Conservation (phyloP, 306 rosid genomes). For the Trifolium dubium region DNA sequence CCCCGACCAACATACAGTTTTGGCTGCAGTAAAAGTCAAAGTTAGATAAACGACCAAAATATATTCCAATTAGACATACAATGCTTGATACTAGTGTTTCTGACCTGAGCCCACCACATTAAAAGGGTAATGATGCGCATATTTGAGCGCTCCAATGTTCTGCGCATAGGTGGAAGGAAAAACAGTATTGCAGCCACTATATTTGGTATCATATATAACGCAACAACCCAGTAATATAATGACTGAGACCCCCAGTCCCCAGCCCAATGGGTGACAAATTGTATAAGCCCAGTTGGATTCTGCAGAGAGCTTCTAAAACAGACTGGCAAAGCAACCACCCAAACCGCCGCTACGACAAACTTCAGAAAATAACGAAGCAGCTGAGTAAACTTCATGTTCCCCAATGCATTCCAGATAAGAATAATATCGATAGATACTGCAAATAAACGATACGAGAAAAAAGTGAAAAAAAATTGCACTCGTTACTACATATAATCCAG, state of each 20-base stretch:
- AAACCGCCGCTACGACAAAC: constrained; percentile 77
- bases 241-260: constrained; percentile 76
- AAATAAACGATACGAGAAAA: constrained; percentile 43
- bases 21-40: constrained; percentile 71
- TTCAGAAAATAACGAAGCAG: constrained; percentile 85
- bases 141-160: constrained; percentile 80
- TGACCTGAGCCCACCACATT: constrained; percentile 99
- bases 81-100: constrained; percentile 37
- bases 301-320: constrained; percentile 75
- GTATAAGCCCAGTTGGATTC: constrained; percentile 77
- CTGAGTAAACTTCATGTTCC: constrained; percentile 84
- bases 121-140: constrained; percentile 63
- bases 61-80: constrained; percentile 24
- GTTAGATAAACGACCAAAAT: constrained; percentile 32
- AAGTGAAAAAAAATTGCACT: constrained; percentile 1
- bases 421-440: constrained; percentile 85
- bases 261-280: constrained; percentile 82
- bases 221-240: constrained; percentile 71
- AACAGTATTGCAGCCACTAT: constrained; percentile 72
- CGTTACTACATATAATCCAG: constrained; percentile 13
- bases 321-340: constrained; percentile 89
- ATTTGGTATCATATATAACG: constrained; percentile 77
- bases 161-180: constrained; percentile 89
- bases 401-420: constrained; percentile 83
- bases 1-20: constrained; percentile 90